Percentiles rank a stretch among this genome's conserved stretches.
phyloP scores from a whole-genome alignment of 257 asterid genomes.

The Gentiana straminea region DNA sequence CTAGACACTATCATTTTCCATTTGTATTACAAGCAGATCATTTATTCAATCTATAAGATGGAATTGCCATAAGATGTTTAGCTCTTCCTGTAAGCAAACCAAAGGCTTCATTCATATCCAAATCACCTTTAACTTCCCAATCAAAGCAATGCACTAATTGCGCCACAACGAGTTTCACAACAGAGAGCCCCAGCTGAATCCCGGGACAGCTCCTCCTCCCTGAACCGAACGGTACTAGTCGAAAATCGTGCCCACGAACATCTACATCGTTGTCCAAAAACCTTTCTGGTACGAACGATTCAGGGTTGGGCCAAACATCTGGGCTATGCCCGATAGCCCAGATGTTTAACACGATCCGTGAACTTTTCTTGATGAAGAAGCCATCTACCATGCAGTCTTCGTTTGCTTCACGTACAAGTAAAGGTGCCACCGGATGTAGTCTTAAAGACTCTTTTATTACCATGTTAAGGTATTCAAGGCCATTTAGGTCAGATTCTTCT shows the following conservation, averaged over 20 bases:
- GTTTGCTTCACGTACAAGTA: constrained; percentile 13
- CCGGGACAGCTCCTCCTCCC: constrained; percentile 26
- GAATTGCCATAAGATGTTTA: constrained; percentile 11
- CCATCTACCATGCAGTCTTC: constrained; percentile 19
- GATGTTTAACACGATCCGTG: constrained; percentile 8
- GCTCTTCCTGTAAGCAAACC: constrained; percentile 18
- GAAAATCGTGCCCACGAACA: constrained; percentile 14
- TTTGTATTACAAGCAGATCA: not conserved
- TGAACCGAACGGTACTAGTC: constrained; percentile 18
- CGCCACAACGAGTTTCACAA: constrained; percentile 14
- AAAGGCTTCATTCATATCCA: constrained; percentile 22
- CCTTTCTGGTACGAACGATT: constrained; percentile 18
- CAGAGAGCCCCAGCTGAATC: constrained; percentile 14
- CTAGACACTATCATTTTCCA: no score
- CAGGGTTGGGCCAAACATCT: constrained; percentile 19
- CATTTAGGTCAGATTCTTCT: constrained; percentile 18
- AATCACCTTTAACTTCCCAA: constrained; percentile 17
- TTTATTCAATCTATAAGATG: not conserved
- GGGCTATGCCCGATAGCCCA: constrained; percentile 17
- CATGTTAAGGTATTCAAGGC: constrained; percentile 13
- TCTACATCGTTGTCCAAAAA: constrained; percentile 10
- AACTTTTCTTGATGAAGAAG: constrained; percentile 7
- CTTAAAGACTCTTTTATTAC: constrained; percentile 20
- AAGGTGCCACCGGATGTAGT: constrained; percentile 22
- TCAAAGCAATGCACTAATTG: constrained; percentile 23